phyloP scores from a whole-genome alignment of 2,329 filamentous ascomycete genomes.

The Paecilomyces sp. region DNA sequence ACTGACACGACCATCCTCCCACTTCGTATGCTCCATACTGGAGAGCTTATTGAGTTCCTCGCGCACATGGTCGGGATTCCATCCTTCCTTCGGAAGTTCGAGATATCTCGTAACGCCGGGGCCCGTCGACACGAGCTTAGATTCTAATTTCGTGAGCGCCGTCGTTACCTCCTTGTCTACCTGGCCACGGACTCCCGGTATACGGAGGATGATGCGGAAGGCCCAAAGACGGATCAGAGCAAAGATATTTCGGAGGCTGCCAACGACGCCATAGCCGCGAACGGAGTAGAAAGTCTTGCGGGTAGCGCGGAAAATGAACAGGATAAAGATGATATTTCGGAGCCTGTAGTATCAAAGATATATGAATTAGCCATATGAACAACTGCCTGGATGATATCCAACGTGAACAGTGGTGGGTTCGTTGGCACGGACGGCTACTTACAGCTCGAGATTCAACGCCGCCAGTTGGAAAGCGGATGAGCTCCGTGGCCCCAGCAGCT shows the following conservation, averaged over 20 bases:
- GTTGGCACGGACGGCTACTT: slow-evolving; percentile 15
- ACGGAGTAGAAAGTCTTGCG: slow-evolving; percentile 76
- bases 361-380: not conserved
- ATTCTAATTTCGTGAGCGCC: slow-evolving; percentile 70
- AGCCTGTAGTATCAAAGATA: slow-evolving; percentile 45
- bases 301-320: slow-evolving; percentile 78
- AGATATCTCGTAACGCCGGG: slow-evolving; percentile 67
- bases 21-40: slow-evolving; percentile 85
- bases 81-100: slow-evolving; percentile 73
- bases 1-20: slow-evolving; percentile 93
- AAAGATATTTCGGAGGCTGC: slow-evolving; percentile 70
- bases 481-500: slow-evolving; percentile 30
- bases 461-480: slow-evolving; percentile 25
- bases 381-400: no score
- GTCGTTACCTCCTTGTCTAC: slow-evolving; percentile 79
- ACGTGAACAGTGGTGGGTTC: not conserved
- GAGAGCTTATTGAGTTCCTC: slow-evolving; percentile 72
- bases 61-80: slow-evolving; percentile 69
- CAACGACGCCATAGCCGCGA: slow-evolving; percentile 79
- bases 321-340: slow-evolving; percentile 79
- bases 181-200: slow-evolving; percentile 78
- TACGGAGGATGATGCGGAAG: slow-evolving; percentile 78
- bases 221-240: slow-evolving; percentile 61
- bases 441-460: slow-evolving; percentile 37
- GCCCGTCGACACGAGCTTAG: slow-evolving; percentile 70